Conservation (phyloP, 768 basidiomycete genomes). For the Trichaptum fuscoviolaceum region DNA sequence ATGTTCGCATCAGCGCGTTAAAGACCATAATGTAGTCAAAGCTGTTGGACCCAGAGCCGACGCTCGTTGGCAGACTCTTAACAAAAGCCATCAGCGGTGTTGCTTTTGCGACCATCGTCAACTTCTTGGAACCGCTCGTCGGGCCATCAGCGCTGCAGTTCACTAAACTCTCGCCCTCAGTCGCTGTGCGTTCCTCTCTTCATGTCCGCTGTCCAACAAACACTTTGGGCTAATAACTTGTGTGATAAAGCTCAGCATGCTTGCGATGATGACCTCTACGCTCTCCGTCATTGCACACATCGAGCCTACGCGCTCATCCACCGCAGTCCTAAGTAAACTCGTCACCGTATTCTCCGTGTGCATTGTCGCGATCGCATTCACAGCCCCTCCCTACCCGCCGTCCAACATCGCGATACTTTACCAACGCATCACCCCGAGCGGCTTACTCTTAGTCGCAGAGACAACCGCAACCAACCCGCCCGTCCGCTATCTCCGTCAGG, state of each 20-base stretch:
- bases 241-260: not conserved
- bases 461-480: not conserved
- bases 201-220: not conserved
- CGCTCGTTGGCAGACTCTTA: not conserved
- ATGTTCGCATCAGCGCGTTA: not conserved
- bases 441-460: not conserved
- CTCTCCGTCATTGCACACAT: not conserved
- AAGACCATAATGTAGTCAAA: not conserved
- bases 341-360: not conserved
- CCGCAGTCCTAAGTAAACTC: not conserved
- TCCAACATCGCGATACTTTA: not conserved
- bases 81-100: not conserved
- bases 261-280: not conserved
- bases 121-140: not conserved
- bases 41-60: not conserved
- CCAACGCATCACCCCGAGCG: not conserved
- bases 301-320: not conserved
- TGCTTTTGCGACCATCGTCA: not conserved
- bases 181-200: not conserved
- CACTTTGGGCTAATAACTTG: not conserved
- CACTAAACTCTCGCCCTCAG: not conserved
- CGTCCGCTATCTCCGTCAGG: not conserved
- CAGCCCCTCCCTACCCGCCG: conserved; percentile 1
- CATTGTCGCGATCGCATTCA: not conserved
- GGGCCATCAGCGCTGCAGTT: not conserved